Conservation (phyloP, 352 stramenopile genomes). For the Globisporangium paddicum region DNA sequence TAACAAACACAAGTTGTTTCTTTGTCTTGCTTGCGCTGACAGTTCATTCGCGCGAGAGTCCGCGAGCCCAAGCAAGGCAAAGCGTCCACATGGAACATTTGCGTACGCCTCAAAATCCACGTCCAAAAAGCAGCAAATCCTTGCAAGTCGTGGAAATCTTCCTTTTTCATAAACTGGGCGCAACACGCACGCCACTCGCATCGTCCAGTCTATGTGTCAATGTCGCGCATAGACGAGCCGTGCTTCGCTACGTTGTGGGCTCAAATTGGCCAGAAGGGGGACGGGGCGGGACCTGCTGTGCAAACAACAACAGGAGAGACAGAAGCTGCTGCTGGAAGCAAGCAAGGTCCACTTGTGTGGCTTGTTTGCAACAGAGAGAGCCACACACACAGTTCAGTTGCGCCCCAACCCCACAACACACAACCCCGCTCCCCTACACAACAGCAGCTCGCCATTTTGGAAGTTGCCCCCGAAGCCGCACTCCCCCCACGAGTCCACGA, state of each 20-base stretch:
- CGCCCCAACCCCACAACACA: constrained; percentile 33
- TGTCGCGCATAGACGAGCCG: no score
- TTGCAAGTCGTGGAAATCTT: no score
- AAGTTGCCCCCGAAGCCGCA: constrained; percentile 49
- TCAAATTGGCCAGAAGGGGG: background rate
- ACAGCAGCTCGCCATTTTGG: constrained; percentile 44
- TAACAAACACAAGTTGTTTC: background rate
- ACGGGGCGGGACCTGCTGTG: background rate
- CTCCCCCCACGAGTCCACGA: constrained; percentile 12
- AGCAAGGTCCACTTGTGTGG: background rate
- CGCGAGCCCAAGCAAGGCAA: background rate
- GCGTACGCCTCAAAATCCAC: background rate
- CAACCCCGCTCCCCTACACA: constrained; percentile 7
- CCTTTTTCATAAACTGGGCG: no score
- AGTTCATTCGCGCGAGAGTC: no score
- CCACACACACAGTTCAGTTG: constrained; percentile 23
- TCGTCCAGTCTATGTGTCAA: no score
- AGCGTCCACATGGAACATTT: background rate
- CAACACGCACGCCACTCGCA: no score
- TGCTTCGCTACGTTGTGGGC: background rate
- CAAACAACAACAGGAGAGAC: background rate
- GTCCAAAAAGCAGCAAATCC: background rate
- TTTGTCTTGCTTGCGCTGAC: background rate
- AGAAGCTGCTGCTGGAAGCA: background rate
- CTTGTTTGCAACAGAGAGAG: background rate